These are phyloP conservation scores for Ascochyta lentis DNA, from an alignment of 2,329 filamentous ascomycete species.

Conservation along the genomic window DNA sequence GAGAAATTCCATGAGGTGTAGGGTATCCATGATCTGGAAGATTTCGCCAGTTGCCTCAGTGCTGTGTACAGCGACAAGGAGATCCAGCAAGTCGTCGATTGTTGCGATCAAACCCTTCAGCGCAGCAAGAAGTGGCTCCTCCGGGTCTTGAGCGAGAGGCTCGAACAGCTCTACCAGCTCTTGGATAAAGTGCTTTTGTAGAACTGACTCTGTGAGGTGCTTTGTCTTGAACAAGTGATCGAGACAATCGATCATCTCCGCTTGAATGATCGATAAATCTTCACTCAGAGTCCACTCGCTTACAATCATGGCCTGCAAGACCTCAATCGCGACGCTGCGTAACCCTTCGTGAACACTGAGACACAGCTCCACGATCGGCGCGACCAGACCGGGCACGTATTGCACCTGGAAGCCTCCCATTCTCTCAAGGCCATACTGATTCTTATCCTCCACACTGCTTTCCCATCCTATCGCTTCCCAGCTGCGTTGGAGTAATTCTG, in stretches of 20 bases:
- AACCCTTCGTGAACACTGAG: conserved; percentile 94
- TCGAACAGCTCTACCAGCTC: conserved; percentile 85
- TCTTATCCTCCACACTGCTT: conserved; percentile 77
- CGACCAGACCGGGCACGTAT: conserved; percentile 91
- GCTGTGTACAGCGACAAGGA: conserved; percentile 87
- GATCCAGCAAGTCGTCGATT: conserved; percentile 87
- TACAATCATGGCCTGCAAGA: conserved; percentile 96
- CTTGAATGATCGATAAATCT: conserved; percentile 88
- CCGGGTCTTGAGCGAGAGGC: conserved; percentile 67
- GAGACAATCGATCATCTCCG: conserved; percentile 93
- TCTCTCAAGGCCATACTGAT: conserved; percentile 77
- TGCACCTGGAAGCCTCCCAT: conserved; percentile 98
- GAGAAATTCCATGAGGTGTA: conserved; percentile 94
- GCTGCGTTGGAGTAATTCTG: conserved; percentile 79
- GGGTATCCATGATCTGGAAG: conserved; percentile 82
- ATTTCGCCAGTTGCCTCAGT: conserved; percentile 76
- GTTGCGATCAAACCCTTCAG: conserved; percentile 81
- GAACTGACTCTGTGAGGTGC: conserved; percentile 82
- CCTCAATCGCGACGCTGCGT: conserved; percentile 86
- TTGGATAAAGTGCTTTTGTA: conserved; percentile 90
- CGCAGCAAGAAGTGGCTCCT: conserved; percentile 77
- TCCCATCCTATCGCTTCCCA: conserved; percentile 99
- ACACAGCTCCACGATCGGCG: conserved; percentile 90
- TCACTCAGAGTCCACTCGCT: conserved; percentile 97
- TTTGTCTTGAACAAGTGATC: conserved; percentile 90